Conservation (phyloP, 768 basidiomycete genomes). For the Mycena indigotica region DNA sequence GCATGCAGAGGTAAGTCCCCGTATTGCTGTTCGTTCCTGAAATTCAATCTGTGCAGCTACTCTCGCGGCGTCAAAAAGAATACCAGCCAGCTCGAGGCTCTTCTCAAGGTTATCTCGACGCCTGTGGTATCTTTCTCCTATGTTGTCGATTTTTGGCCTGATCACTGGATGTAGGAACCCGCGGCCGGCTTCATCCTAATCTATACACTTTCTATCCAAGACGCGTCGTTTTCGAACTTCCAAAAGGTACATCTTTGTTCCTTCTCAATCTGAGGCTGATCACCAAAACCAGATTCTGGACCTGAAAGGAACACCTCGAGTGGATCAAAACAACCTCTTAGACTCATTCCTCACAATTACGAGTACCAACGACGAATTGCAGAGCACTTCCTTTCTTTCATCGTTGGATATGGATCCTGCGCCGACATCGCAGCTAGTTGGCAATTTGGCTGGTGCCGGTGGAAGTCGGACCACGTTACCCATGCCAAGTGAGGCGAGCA, state of each 20-base stretch:
- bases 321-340: constrained; percentile 84
- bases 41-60: constrained; percentile 55
- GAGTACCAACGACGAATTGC: constrained; percentile 86
- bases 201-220: constrained; percentile 91
- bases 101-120: constrained; percentile 94
- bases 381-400: constrained; percentile 89
- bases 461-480: constrained; percentile 64
- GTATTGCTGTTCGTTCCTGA: constrained; percentile 3
- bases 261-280: not conserved
- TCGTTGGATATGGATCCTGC: constrained; percentile 95
- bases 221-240: constrained; percentile 95
- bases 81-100: constrained; percentile 80
- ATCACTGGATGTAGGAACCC: constrained; percentile 61
- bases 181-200: constrained; percentile 94
- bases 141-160: not conserved
- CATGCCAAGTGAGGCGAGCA: constrained; percentile 29
- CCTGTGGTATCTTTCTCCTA: constrained; percentile 67
- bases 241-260: constrained; percentile 72
- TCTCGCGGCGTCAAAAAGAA: constrained; percentile 79
- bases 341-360: constrained; percentile 92
- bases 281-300: constrained; percentile 72
- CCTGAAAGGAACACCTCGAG: constrained; percentile 87
- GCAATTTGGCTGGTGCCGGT: constrained; percentile 66
- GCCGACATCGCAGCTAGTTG: constrained; percentile 44
- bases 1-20: constrained; percentile 52